These are phyloP conservation scores for Neurospora crassa DNA, from an alignment of 2,329 filamentous ascomycete genomes.

Conservation along the genomic window DNA sequence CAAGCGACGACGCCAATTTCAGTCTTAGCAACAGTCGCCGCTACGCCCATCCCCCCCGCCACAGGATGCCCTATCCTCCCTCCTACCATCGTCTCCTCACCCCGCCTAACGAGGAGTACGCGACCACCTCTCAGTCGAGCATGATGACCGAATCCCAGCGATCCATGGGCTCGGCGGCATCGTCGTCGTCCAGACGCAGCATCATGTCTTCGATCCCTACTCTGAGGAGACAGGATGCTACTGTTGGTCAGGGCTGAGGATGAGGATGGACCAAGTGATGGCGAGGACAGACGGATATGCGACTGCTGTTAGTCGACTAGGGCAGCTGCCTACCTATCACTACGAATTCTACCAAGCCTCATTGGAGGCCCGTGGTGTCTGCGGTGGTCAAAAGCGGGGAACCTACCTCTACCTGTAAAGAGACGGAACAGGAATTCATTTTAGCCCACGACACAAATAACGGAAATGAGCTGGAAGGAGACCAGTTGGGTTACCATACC, in stretches of 20 bases:
- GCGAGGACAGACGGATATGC: not conserved
- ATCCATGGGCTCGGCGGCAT: not conserved
- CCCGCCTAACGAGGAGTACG: not conserved
- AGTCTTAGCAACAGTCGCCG: not conserved
- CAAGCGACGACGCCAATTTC: not conserved
- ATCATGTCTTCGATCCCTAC: not conserved
- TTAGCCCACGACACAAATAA: too few species aligned
- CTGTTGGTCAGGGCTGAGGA: not conserved
- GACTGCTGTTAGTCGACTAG: not conserved
- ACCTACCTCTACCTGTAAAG: too few species aligned
- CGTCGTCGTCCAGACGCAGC: not conserved
- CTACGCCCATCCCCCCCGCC: not conserved
- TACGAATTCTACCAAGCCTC: not conserved
- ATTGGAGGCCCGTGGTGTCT: too few species aligned
- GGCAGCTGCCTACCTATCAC: not conserved
- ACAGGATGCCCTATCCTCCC: not conserved
- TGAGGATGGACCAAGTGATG: not conserved
- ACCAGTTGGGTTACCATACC: too few species aligned
- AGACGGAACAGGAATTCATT: too few species aligned
- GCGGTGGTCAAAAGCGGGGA: too few species aligned
- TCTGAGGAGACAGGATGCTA: not conserved
- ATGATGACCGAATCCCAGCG: not conserved
- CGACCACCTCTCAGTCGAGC: not conserved
- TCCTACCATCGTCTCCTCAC: not conserved
- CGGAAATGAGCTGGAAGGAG: too few species aligned